Evolutionary conservation across 176 grass and related monocot species (phyloP).

Genomic region (Carex parvula): DNA sequence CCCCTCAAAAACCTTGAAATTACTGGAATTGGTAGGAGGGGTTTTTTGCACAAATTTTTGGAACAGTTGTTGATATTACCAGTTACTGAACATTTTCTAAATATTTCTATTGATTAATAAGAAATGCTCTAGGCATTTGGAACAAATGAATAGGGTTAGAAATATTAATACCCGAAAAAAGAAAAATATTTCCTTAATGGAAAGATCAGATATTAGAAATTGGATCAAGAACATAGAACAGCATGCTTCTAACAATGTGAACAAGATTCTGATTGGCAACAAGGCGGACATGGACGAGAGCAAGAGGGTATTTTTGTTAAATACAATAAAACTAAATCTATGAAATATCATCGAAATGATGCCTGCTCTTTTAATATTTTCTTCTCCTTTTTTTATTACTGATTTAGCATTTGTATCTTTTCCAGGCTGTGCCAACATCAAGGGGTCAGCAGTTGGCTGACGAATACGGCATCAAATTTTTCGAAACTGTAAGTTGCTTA

Average conservation of each 20-base stretch:
- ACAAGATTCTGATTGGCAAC: slow-evolving; percentile 91
- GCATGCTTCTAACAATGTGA: slow-evolving; percentile 90
- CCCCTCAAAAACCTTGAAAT: neutral
- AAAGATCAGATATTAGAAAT: slow-evolving; percentile 74
- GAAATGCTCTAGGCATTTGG: neutral
- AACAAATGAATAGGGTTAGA: neutral
- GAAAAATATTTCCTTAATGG: slow-evolving; percentile 24
- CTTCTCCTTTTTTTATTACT: neutral
- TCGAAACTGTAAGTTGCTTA: slow-evolving; percentile 63
- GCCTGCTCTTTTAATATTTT: neutral
- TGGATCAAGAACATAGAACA: slow-evolving; percentile 94
- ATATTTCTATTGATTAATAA: neutral
- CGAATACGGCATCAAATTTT: slow-evolving; percentile 87
- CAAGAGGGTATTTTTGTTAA: slow-evolving; percentile 53
- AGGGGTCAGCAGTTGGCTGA: slow-evolving; percentile 81
- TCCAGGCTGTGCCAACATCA: slow-evolving; percentile 69
- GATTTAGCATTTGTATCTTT: neutral
- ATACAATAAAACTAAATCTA: neutral
- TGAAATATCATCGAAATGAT: neutral
- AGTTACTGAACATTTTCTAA: neutral
- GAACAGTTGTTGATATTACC: neutral
- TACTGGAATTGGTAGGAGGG: neutral
- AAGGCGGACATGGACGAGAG: slow-evolving; percentile 86
- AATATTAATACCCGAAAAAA: neutral
- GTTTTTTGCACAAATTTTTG: neutral